A percentile compares a stretch with the other conserved stretches of the same genome.
Conservation (phyloP, 139 green algal genomes). For the Asterochloris sp. region DNA sequence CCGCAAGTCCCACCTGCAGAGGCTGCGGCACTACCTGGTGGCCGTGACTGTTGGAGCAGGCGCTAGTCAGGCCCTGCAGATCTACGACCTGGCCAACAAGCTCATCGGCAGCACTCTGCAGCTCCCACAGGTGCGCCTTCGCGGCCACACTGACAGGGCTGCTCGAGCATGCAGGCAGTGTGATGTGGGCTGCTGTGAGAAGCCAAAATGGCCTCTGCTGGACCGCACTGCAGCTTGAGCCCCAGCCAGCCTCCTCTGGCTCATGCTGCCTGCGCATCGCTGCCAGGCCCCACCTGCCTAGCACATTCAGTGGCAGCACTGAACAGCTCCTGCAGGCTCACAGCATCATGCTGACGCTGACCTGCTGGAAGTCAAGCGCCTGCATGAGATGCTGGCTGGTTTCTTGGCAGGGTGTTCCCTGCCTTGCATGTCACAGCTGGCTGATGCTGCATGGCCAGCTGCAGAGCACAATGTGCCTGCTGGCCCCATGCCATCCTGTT, state of each 20-base stretch:
- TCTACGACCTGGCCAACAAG: slow-evolving; percentile 80
- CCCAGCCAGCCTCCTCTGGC: not conserved
- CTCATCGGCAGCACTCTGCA: slow-evolving; percentile 53
- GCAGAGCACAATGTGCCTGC: too few species aligned
- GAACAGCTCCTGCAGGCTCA: too few species aligned
- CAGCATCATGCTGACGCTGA: too few species aligned
- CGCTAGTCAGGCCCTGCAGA: slow-evolving; percentile 30
- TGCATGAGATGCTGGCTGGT: too few species aligned
- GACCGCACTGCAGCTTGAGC: not conserved
- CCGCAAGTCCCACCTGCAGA: slow-evolving; percentile 51
- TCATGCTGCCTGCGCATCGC: not conserved
- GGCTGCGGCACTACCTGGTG: slow-evolving; percentile 56
- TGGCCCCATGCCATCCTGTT: too few species aligned
- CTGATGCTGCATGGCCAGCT: too few species aligned
- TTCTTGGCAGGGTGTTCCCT: too few species aligned
- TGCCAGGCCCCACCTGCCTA: too few species aligned
- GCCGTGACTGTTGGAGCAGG: slow-evolving; percentile 30
- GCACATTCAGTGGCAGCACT: too few species aligned
- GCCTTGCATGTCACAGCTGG: too few species aligned
- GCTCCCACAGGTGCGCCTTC: slow-evolving; percentile 2
- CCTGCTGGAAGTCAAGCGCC: too few species aligned
- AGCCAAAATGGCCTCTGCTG: not conserved
- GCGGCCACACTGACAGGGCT: not conserved
- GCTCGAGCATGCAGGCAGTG: not conserved
- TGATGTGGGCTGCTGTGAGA: not conserved